phyloP scores from a whole-genome alignment of 352 stramenopile species.

The Phytophthora macrochlamydospora region DNA sequence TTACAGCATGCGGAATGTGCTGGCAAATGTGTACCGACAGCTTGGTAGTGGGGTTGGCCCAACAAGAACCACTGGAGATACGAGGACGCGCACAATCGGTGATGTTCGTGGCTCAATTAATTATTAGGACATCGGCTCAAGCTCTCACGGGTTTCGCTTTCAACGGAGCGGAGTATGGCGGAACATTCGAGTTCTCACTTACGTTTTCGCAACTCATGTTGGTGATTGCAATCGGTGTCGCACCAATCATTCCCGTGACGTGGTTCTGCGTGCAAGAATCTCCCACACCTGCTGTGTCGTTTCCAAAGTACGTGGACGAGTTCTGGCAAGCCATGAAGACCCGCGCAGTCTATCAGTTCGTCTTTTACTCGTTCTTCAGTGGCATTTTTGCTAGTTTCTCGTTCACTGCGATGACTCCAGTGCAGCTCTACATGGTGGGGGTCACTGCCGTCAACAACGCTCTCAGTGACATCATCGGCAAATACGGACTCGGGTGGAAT shows the following conservation, averaged over 20 bases:
- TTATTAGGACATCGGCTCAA: slow-evolving; percentile 21
- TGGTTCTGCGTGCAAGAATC: slow-evolving; percentile 29
- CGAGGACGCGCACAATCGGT: slow-evolving; percentile 33
- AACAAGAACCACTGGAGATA: slow-evolving; percentile 36
- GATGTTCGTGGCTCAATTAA: slow-evolving; percentile 41
- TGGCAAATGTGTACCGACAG: slow-evolving; percentile 70
- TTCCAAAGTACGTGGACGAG: slow-evolving; percentile 15
- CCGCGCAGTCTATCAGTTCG: slow-evolving; percentile 32
- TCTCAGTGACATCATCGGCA: slow-evolving; percentile 17
- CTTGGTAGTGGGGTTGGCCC: slow-evolving; percentile 39
- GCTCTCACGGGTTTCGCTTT: slow-evolving; percentile 36
- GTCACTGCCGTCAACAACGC: slow-evolving; percentile 21
- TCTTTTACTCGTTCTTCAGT: slow-evolving; percentile 29
- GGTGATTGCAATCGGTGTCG: slow-evolving; percentile 18
- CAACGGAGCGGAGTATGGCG: slow-evolving; percentile 61
- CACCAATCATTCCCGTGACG: slow-evolving; percentile 19
- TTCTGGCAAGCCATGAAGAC: slow-evolving; percentile 26
- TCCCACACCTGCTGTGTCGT: background rate
- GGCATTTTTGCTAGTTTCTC: slow-evolving; percentile 27
- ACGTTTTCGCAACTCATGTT: slow-evolving; percentile 45
- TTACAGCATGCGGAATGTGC: slow-evolving; percentile 66
- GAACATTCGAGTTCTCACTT: slow-evolving; percentile 49
- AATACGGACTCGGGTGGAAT: slow-evolving; percentile 23
- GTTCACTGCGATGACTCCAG: slow-evolving; percentile 10
- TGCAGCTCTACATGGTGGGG: slow-evolving; percentile 23